Evolutionary conservation across 805 yeast genomes (phyloP), one percentile per base, ranked within the genome.

Genomic region (Henningerozyma blattae): DNA sequence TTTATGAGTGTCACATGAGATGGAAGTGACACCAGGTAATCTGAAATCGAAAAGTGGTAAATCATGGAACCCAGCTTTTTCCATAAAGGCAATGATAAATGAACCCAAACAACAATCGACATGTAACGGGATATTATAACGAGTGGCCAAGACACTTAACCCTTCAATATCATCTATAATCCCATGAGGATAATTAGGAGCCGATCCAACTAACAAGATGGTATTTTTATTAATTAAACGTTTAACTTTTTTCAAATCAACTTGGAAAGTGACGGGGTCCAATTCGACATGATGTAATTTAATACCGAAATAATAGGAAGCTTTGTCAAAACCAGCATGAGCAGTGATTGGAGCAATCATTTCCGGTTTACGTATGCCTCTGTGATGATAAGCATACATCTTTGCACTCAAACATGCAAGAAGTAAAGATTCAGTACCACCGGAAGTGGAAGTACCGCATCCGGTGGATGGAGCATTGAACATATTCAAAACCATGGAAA

Each of bases 1-100:
- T 58, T 89, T 89, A 65, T 89, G 98, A n/a, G 98, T 89, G 55
- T 89, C 98, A 60, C 97, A 91, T n/a, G 95, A 83, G 37, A 89
- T 89, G 3, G 96, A 86, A 1, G 97, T 91, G n/a, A 91, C 97
- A 22, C 91, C 91, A 1, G 84, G 79, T 2, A 85, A 67, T 43
- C 89, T 64, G 61, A 89, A 89, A 54, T 91, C 97, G 59, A 89
- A 87, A 10, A 61, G 50, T 24, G 65, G 61, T 6, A 63, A 33
- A 22, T 56, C 61, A 15, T 38, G 22, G 32, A 59, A 64, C 3
- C 81, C 81, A 3, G 85, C 70, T 37, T 71, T 70, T 38, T 72
- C 75, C 61, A 82, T 69, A 49, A 79, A 85, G 2, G 95, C 76
- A 28, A 85, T 82, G 27, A 89, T 70, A 49, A 91, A 89, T 0